Base-by-base conservation (phyloP, 2,329 filamentous ascomycete species). In the Xylariaceae sp. region DNA sequence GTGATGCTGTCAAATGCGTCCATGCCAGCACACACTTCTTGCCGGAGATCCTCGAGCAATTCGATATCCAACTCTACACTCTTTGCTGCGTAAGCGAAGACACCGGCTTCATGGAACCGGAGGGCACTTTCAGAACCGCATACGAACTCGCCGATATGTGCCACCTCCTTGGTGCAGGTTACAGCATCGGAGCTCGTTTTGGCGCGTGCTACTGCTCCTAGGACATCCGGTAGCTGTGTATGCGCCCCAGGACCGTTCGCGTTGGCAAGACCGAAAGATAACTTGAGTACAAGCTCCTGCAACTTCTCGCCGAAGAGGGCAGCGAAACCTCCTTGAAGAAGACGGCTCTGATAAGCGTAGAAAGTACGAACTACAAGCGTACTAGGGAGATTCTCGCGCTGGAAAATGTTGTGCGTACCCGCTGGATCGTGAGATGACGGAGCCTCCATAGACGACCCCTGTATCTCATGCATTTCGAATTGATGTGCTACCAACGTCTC, bases 11-110 rank as follows among this genome's bases (percentile, higher is more conserved):
- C 79, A 21, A 81, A 81, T 0, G 81, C 81, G 56, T 84, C 80
- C 79, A 84, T 84, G 7, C 81, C 81, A 20, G 72, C 71, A 49
- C 80, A 82, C 0, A 77, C 79, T 59, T 83, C 81, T 46, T 79
- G 76, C 6, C 81, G 75, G 1, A 83, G 76, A 51, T 81, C 77
- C 57, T 84, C 80, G 2, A 84, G 73, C 1, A 84, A 75, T 50
- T 78, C 76, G 49, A 83, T 81, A 44, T 84, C 80, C 2, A 81
- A 72, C 57, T 79, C 72, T 0, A 82, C 78, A 2, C 76, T 79
- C 52, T 73, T 75, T 16, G 74, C 72, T 0, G 80, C 79, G 54
- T 83, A 83, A 46, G 73, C 69, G 44, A 82, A 77, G 48, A 83
- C 77, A 3, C 81, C 80, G 1, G 76, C 75, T 58, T 84, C 79